A percentile compares a stretch with the other conserved stretches of the same genome.
Evolutionary conservation across 352 stramenopile genomes (phyloP).

Genomic region (Globisporangium camurandrum): DNA sequence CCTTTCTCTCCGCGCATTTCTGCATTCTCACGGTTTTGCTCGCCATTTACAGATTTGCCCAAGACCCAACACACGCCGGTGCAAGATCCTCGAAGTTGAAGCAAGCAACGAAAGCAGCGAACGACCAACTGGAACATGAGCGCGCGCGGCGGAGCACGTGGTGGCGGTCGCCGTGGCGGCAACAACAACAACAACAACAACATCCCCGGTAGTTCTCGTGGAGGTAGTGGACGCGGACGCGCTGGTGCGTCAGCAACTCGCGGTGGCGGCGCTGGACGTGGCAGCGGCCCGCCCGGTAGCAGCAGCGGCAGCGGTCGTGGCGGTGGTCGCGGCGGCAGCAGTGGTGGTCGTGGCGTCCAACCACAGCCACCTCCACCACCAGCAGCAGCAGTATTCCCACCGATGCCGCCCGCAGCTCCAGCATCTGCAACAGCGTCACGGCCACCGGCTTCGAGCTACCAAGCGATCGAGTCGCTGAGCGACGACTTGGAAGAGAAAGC

Average conservation of each 20-base stretch:
- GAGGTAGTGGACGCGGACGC: slow-evolving; percentile 11
- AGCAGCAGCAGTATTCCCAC: slow-evolving; percentile 52
- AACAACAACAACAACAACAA: not conserved
- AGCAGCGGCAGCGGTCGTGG: slow-evolving; percentile 21
- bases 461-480: slow-evolving; percentile 33
- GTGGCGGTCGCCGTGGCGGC: not conserved
- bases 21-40: too few relatives aligned
- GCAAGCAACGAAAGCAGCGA: too few relatives aligned
- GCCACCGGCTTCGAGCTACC: slow-evolving; percentile 22
- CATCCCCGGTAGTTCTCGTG: slow-evolving; percentile 8
- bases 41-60: too few relatives aligned
- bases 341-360: slow-evolving; percentile 21
- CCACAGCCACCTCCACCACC: slow-evolving; percentile 27
- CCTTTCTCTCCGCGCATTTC: too few relatives aligned
- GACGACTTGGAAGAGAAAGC: slow-evolving; percentile 20
- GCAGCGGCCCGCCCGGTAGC: slow-evolving; percentile 19
- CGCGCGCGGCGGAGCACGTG: too few relatives aligned
- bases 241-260: slow-evolving; percentile 2
- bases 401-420: too few relatives aligned
- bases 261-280: slow-evolving; percentile 11
- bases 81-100: too few relatives aligned
- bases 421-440: too few relatives aligned
- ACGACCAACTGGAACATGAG: too few relatives aligned
- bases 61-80: too few relatives aligned
- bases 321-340: slow-evolving; percentile 23